These are phyloP conservation scores for Colletotrichum aenigma DNA, from an alignment of 2,329 filamentous ascomycete genomes.

Conservation along the genomic window DNA sequence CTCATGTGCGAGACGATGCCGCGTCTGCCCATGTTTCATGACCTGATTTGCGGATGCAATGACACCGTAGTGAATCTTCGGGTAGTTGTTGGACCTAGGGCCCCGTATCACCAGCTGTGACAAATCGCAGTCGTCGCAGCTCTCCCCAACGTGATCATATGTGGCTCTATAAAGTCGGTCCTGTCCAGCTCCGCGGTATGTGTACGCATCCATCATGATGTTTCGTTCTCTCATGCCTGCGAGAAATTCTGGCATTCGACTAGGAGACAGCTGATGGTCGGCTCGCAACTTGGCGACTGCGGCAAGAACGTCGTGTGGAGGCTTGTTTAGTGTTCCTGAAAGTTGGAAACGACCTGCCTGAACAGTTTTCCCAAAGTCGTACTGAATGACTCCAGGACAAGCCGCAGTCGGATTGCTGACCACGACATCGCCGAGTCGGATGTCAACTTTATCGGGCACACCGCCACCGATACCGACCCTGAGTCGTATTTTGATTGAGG, in stretches of 20 bases:
- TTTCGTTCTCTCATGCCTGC: no score
- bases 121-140: neutral
- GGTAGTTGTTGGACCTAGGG: neutral
- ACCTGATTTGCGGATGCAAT: constrained; percentile 21
- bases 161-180: neutral
- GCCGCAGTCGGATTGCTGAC: neutral
- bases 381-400: constrained; percentile 25
- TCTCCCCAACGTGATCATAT: neutral
- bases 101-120: neutral
- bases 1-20: neutral
- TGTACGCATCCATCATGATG: neutral
- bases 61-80: constrained; percentile 19
- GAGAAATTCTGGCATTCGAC: no score
- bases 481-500: neutral
- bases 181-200: neutral
- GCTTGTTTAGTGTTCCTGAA: constrained; percentile 20
- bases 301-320: constrained; percentile 5
- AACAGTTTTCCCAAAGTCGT: constrained; percentile 27
- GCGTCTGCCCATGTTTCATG: constrained; percentile 12
- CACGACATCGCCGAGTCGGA: constrained; percentile 28
- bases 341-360: constrained; percentile 9
- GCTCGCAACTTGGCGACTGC: constrained; percentile 9
- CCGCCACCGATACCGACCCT: constrained; percentile 34
- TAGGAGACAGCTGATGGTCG: rapidly evolving
- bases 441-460: constrained; percentile 28